Conservation (phyloP, 2,329 filamentous ascomycete genomes). For the Stachybotrys chartarum region DNA sequence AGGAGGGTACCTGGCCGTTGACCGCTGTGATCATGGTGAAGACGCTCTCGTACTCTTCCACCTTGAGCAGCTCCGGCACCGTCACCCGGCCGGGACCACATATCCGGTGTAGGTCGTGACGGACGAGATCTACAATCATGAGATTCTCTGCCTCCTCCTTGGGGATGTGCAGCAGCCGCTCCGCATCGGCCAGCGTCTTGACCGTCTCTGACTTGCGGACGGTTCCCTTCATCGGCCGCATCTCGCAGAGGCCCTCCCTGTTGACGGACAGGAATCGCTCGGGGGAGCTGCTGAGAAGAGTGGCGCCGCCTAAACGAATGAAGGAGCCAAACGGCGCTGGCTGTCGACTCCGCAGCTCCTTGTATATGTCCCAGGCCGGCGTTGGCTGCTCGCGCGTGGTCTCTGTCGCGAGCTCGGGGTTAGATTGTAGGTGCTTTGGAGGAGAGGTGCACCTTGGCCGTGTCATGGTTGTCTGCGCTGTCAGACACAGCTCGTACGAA, state of each 20-base stretch:
- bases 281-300: slow-evolving; percentile 76
- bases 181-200: slow-evolving; percentile 64
- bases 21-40: slow-evolving; percentile 90
- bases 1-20: slow-evolving; percentile 53
- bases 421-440: slow-evolving; percentile 17
- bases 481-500: slow-evolving; percentile 82
- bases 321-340: slow-evolving; percentile 83
- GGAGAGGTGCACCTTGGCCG: slow-evolving; percentile 34
- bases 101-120: slow-evolving; percentile 85
- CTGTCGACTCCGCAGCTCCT: slow-evolving; percentile 60
- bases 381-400: slow-evolving; percentile 3
- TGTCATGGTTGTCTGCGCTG: slow-evolving; percentile 62
- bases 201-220: slow-evolving; percentile 67
- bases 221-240: slow-evolving; percentile 94
- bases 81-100: slow-evolving; percentile 66
- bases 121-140: slow-evolving; percentile 97
- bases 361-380: slow-evolving; percentile 64
- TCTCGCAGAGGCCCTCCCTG: slow-evolving; percentile 54
- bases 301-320: slow-evolving; percentile 60
- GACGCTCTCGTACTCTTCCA: slow-evolving; percentile 87
- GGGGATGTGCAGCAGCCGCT: slow-evolving; percentile 63
- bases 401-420: background rate
- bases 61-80: slow-evolving; percentile 72
- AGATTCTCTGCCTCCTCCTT: slow-evolving; percentile 95
- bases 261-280: slow-evolving; percentile 72